Conservation (phyloP, 2,329 filamentous ascomycete species). For the Bipolaris bicolor region DNA sequence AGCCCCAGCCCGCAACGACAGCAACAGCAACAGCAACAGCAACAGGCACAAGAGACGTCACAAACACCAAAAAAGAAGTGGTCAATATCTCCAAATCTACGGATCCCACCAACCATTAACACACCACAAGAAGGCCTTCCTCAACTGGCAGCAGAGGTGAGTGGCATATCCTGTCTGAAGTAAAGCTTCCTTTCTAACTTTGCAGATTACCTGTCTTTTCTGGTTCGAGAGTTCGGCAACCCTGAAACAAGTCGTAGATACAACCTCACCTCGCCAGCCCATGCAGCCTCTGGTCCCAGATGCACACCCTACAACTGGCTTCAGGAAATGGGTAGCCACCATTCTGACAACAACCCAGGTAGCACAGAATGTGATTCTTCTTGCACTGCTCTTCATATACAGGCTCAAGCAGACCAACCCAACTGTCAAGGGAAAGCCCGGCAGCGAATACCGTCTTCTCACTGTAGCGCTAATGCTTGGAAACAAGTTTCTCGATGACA, state of each 20-base stretch:
- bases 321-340: conserved; percentile 91
- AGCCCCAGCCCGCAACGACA: conserved; percentile 33
- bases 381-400: conserved; percentile 92
- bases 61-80: conserved; percentile 40
- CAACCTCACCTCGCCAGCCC: conserved; percentile 51
- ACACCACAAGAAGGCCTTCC: conserved; percentile 50
- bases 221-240: conserved; percentile 94
- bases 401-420: conserved; percentile 89
- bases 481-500: conserved; percentile 98
- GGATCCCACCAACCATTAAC: conserved; percentile 45
- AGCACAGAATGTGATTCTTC: conserved; percentile 89
- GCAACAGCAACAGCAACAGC: conserved; percentile 17
- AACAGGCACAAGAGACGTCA: conserved; percentile 30
- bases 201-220: conserved; percentile 90
- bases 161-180: conserved; percentile 2
- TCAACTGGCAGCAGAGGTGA: conserved; percentile 51
- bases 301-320: conserved; percentile 77
- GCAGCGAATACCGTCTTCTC: conserved; percentile 90
- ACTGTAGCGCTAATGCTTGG: conserved; percentile 97
- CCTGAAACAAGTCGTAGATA: conserved; percentile 74
- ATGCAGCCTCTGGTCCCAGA: conserved; percentile 68
- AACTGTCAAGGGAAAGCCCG: conserved; percentile 84
- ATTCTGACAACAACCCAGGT: conserved; percentile 95
- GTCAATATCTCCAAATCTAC: conserved; percentile 45
- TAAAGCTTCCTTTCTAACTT: conserved; percentile 17